Base-by-base conservation (phyloP, 805 yeast species). In the Starmerella davenportii region DNA sequence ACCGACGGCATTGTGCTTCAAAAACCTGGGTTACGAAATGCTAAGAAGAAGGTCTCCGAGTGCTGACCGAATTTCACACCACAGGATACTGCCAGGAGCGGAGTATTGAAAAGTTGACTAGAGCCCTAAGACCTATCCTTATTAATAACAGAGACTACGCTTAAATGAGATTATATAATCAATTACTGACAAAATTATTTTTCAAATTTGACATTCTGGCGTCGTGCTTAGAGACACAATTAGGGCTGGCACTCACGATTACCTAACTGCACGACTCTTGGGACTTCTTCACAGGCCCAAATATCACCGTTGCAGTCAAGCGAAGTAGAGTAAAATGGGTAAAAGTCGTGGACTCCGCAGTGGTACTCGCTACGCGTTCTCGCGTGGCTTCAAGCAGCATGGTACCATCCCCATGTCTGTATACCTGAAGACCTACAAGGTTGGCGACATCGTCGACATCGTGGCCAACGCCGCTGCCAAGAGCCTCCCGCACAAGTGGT, bases 401-500 rank as follows among this genome's bases (percentile, higher is more conserved):
- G 98, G 98, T 68, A 68, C 77, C 58, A 72, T 84, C 63, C 76
- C 93, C 54, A 71, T 90, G 75, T 80, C 95, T 56, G 80, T 93
- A 64, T 90, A 87, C 90, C 70, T 90, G 74, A 84, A 81, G 79
- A 70, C 75, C 64, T 90, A 90, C 93, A 84, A 76, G 70, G 95
- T 90, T 60, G 98, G 98, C 63, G 98, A 90, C 69, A 87, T 90
- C 60, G 98, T 90, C 62, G 98, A 90, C 70, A 85, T 90, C 75
- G 87, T 81, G 73, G 98, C 92, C 68, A 90, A 90, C 67, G 95
- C 95, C 76, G 74, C 98, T 56, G 96, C 90, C 68, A 85, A 87
- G 79, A 95, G 96, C 81, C 82, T 90, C 95, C 98, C 98, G 67
- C 94, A 82, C 84, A 90, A 90, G 75, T 85, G 74, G 79, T 90